phyloP scores from a whole-genome alignment of 768 basidiomycete species.

The Russula earlei region DNA sequence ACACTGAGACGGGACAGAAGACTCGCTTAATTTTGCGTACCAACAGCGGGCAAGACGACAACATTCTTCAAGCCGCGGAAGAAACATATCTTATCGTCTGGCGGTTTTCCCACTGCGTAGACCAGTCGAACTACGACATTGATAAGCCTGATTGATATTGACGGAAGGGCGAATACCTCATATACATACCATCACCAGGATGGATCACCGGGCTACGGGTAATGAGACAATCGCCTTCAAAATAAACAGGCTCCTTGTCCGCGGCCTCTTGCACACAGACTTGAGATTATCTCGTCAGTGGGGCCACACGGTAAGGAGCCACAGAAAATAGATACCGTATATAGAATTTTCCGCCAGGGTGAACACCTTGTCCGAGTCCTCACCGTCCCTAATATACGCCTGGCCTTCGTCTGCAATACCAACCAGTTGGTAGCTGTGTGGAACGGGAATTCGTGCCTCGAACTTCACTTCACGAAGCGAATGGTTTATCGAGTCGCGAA shows the following conservation, averaged over 20 bases:
- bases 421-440: slow-evolving; percentile 57
- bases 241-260: slow-evolving; percentile 5
- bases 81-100: slow-evolving; percentile 17
- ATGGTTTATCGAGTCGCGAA: slow-evolving; percentile 53
- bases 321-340: slow-evolving; percentile 2
- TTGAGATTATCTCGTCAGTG: neutral
- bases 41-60: slow-evolving; percentile 21
- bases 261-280: slow-evolving; percentile 16
- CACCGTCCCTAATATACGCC: slow-evolving; percentile 11
- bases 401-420: slow-evolving; percentile 75
- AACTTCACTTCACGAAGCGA: slow-evolving; percentile 70
- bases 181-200: slow-evolving; percentile 27
- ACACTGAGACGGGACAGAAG: neutral
- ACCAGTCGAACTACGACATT: slow-evolving; percentile 20
- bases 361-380: neutral
- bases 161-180: neutral
- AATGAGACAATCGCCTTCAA: slow-evolving; percentile 16
- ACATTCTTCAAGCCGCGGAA: slow-evolving; percentile 22
- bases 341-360: slow-evolving; percentile 7
- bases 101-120: slow-evolving; percentile 25
- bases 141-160: neutral
- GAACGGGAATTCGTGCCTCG: slow-evolving; percentile 62
- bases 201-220: slow-evolving; percentile 28
- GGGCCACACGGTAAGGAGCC: too few relatives aligned
- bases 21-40: neutral